Conservation (phyloP, 345 rosid genomes). For the Eutrema yunnanense region DNA sequence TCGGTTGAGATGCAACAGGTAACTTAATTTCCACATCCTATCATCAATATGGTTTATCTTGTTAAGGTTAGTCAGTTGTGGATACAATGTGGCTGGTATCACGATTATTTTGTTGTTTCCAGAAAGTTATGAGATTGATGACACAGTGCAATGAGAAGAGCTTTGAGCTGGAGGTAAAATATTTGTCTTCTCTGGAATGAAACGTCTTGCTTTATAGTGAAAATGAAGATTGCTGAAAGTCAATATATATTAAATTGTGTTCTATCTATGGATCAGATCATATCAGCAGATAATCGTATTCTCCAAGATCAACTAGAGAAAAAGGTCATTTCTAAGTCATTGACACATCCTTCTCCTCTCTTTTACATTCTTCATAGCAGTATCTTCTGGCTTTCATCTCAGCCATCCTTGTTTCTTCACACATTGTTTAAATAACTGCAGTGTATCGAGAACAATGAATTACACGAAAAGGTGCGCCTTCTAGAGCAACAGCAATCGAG, state of each 20-base stretch:
- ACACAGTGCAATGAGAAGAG: slow-evolving; percentile 87
- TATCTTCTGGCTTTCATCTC: background rate
- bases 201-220: background rate
- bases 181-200: background rate
- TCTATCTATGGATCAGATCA: slow-evolving; percentile 54
- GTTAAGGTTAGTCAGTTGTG: background rate
- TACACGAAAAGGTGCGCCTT: slow-evolving; percentile 57
- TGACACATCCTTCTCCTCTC: background rate
- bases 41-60: background rate
- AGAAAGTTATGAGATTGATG: slow-evolving; percentile 91
- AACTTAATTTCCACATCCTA: slow-evolving; percentile 1
- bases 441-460: slow-evolving; percentile 73
- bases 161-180: slow-evolving; percentile 91
- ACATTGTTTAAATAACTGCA: slow-evolving; percentile 28
- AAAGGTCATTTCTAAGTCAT: slow-evolving; percentile 52
- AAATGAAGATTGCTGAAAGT: slow-evolving; percentile 8
- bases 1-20: slow-evolving; percentile 97
- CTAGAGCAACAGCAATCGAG: slow-evolving; percentile 46
- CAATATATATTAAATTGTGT: slow-evolving; percentile 14
- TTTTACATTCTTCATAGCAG: background rate
- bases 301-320: slow-evolving; percentile 94
- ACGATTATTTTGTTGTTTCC: slow-evolving; percentile 30
- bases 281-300: slow-evolving; percentile 93
- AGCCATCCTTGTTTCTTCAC: slow-evolving; percentile 4
- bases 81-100: slow-evolving; percentile 7